Conservation (phyloP, 2,329 filamentous ascomycete genomes). For the Pyrenochaeta sp. region DNA sequence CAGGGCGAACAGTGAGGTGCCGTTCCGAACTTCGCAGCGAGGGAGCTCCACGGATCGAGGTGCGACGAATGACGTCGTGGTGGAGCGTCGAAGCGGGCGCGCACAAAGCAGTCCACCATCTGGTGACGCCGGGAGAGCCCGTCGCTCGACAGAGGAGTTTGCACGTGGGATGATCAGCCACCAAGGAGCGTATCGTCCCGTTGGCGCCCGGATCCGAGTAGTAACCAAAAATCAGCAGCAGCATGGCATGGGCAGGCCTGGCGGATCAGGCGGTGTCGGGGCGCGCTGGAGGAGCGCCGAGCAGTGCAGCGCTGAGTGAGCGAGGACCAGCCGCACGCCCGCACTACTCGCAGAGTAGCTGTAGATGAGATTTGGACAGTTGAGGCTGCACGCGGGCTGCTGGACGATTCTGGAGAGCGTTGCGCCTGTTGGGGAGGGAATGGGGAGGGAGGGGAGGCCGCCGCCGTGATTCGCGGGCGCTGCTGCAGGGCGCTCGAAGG, state of each 20-base stretch:
- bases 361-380: constrained; percentile 11
- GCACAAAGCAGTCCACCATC: constrained; percentile 18
- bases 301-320: constrained; percentile 13
- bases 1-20: background rate
- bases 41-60: background rate
- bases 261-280: constrained; percentile 21
- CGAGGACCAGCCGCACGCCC: constrained; percentile 5
- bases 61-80: constrained; percentile 21
- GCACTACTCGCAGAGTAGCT: constrained; percentile 12
- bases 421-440: constrained; percentile 23
- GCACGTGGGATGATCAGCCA: constrained; percentile 29
- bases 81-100: constrained; percentile 3
- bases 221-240: constrained; percentile 3
- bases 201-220: constrained; percentile 15
- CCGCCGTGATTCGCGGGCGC: constrained; percentile 19
- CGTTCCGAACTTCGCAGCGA: constrained; percentile 10
- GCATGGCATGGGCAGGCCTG: constrained; percentile 12
- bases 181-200: constrained; percentile 21
- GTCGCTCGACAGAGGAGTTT: constrained; percentile 6
- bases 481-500: constrained; percentile 15
- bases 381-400: constrained; percentile 7
- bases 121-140: constrained; percentile 25
- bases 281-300: constrained; percentile 11
- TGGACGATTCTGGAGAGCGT: constrained; percentile 21
- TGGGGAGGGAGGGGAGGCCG: constrained; percentile 16